Percentiles rank a stretch among this genome's conserved stretches.
These are phyloP conservation scores for Paecilomyces variotii DNA, from an alignment of 2,329 filamentous ascomycete species.

Conservation along the genomic window DNA sequence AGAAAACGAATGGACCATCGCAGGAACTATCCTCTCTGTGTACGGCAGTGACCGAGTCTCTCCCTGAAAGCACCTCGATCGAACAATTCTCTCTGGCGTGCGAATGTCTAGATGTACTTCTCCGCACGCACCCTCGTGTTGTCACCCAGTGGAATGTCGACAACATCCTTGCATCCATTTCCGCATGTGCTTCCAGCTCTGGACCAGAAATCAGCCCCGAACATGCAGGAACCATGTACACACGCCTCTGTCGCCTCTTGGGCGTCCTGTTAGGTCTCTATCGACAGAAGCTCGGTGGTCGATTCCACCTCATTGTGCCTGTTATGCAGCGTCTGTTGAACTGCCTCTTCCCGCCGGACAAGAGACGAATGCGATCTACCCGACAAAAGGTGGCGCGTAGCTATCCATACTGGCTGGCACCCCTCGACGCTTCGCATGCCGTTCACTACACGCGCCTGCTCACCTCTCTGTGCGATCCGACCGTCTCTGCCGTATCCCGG, in stretches of 20 bases:
- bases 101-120: slow-evolving; percentile 31
- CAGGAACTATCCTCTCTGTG: slow-evolving; percentile 29
- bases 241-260: slow-evolving; percentile 47
- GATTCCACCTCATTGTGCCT: slow-evolving; percentile 51
- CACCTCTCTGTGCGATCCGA: slow-evolving; percentile 54
- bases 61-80: slow-evolving; percentile 22
- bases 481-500: slow-evolving; percentile 46
- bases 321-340: slow-evolving; percentile 48
- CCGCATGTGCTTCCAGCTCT: slow-evolving; percentile 25
- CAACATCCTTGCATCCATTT: slow-evolving; percentile 30
- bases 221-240: slow-evolving; percentile 39
- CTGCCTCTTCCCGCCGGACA: slow-evolving; percentile 46
- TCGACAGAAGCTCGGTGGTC: slow-evolving; percentile 50
- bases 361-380: slow-evolving; percentile 22
- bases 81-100: slow-evolving; percentile 33
- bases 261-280: slow-evolving; percentile 49
- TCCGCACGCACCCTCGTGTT: slow-evolving; percentile 32
- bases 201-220: slow-evolving; percentile 24
- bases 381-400: slow-evolving; percentile 15
- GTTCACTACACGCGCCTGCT: slow-evolving; percentile 48
- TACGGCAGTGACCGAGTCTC: slow-evolving; percentile 23
- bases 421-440: slow-evolving; percentile 37
- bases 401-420: slow-evolving; percentile 26
- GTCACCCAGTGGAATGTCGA: slow-evolving; percentile 41
- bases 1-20: slow-evolving; percentile 29